These are phyloP conservation scores for Yamadazyma siamensis DNA, from an alignment of 1,139 yeast species.

Conservation along the genomic window DNA sequence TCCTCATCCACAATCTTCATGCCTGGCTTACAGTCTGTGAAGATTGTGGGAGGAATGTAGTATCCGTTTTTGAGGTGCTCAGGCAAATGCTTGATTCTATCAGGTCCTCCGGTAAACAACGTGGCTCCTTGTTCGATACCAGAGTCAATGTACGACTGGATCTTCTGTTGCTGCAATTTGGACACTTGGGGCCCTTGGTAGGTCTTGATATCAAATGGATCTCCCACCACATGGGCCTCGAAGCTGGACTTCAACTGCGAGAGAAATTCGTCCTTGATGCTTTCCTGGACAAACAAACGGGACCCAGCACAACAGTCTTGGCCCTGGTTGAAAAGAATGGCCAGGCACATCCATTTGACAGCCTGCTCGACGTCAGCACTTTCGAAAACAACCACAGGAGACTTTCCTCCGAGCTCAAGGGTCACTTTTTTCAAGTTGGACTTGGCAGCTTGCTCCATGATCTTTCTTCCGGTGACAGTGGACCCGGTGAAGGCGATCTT, in stretches of 20 bases:
- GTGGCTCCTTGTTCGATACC: constrained; percentile 59
- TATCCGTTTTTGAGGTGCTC: constrained; percentile 41
- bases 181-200: constrained; percentile 84
- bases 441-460: constrained; percentile 32
- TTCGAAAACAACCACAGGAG: constrained; percentile 66
- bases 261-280: constrained; percentile 48
- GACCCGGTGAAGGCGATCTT: constrained; percentile 34
- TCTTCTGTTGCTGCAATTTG: constrained; percentile 59
- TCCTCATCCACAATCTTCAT: constrained; percentile 57
- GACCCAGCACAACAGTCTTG: constrained; percentile 48
- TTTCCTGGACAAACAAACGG: constrained; percentile 42
- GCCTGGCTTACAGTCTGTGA: constrained; percentile 49
- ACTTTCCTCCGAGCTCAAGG: constrained; percentile 89
- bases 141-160: constrained; percentile 45
- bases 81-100: constrained; percentile 50
- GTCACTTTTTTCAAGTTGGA: constrained; percentile 63
- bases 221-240: constrained; percentile 51
- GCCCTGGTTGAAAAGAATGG: constrained; percentile 73
- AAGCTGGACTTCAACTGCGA: constrained; percentile 32
- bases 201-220: constrained; percentile 53
- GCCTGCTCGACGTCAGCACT: constrained; percentile 80
- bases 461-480: constrained; percentile 30
- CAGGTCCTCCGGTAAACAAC: constrained; percentile 40
- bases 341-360: constrained; percentile 80
- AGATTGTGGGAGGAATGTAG: constrained; percentile 51